Conservation (phyloP, 2,329 filamentous ascomycete genomes). For the Fusarium sp. region DNA sequence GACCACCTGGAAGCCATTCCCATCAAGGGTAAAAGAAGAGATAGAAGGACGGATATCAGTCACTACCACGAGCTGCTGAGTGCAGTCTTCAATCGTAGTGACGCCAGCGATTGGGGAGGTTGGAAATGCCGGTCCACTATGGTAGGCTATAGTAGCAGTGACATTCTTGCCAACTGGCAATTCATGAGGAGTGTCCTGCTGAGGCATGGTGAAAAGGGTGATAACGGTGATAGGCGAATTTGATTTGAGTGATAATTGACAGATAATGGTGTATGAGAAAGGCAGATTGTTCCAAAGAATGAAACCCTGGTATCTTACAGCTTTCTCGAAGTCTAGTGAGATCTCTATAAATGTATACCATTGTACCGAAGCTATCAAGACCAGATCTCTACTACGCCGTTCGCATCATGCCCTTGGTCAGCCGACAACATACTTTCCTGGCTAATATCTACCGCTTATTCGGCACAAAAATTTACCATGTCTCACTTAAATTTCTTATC, state of each 20-base stretch:
- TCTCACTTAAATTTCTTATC: fast-evolving
- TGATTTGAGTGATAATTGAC: background rate
- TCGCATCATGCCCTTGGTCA: fast-evolving
- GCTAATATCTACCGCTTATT: no score
- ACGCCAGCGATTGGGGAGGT: background rate
- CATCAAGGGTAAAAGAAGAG: background rate
- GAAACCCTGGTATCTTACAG: fast-evolving
- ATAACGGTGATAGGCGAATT: fast-evolving
- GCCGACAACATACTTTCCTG: fast-evolving
- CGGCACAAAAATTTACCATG: fast-evolving
- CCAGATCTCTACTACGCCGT: fast-evolving
- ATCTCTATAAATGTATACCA: fast-evolving
- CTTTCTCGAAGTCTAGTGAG: fast-evolving
- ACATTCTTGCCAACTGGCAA: background rate
- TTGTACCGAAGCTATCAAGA: fast-evolving
- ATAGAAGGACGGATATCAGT: background rate
- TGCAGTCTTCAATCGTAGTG: background rate
- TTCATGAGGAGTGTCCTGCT: fast-evolving
- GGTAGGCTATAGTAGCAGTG: background rate
- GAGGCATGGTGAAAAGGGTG: background rate
- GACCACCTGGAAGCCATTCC: background rate
- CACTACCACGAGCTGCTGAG: no score
- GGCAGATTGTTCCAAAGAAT: fast-evolving
- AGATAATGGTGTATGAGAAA: background rate
- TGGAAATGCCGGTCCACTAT: background rate